Evolutionary conservation across 208 protist species (phyloP).

Genomic region (Acanthamoeba comandoni): DNA sequence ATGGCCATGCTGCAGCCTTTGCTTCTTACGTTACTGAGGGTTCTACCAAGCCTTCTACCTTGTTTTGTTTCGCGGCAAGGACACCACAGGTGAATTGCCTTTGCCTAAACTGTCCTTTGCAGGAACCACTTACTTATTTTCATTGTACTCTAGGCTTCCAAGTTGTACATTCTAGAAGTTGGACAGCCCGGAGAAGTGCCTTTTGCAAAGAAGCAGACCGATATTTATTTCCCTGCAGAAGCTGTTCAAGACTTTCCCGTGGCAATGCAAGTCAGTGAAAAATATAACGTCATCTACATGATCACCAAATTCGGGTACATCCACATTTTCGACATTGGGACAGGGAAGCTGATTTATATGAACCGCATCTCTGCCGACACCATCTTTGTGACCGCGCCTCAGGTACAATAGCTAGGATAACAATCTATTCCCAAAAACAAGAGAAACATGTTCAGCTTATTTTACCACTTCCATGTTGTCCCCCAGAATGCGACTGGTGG

Average conservation of each 20-base stretch:
- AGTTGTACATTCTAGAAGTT: slow-evolving; percentile 91
- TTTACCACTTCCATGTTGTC: too few relatives aligned
- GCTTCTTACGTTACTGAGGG: slow-evolving; percentile 85
- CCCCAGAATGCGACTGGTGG: slow-evolving; percentile 92
- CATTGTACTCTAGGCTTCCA: too few relatives aligned
- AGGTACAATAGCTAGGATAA: too few relatives aligned
- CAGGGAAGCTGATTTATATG: slow-evolving; percentile 93
- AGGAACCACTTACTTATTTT: slow-evolving; percentile 62
- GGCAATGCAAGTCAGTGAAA: slow-evolving; percentile 93
- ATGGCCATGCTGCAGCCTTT: slow-evolving; percentile 97
- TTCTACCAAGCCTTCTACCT: slow-evolving; percentile 89
- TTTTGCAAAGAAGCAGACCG: slow-evolving; percentile 88
- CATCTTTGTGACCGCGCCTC: slow-evolving; percentile 95
- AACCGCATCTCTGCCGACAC: slow-evolving; percentile 94
- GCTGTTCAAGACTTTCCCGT: slow-evolving; percentile 97
- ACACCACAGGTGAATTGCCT: slow-evolving; percentile 82
- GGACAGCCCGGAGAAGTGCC: slow-evolving; percentile 79
- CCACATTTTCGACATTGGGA: slow-evolving; percentile 96
- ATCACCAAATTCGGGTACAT: slow-evolving; percentile 96
- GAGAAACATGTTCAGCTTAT: too few relatives aligned
- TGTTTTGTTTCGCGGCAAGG: slow-evolving; percentile 96
- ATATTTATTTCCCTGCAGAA: slow-evolving; percentile 90
- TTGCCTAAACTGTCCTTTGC: too few relatives aligned
- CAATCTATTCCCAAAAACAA: too few relatives aligned
- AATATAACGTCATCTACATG: slow-evolving; percentile 97